Conservation (phyloP, 192 early-diverging fungal species). For the Pilobolus umbonatus region DNA sequence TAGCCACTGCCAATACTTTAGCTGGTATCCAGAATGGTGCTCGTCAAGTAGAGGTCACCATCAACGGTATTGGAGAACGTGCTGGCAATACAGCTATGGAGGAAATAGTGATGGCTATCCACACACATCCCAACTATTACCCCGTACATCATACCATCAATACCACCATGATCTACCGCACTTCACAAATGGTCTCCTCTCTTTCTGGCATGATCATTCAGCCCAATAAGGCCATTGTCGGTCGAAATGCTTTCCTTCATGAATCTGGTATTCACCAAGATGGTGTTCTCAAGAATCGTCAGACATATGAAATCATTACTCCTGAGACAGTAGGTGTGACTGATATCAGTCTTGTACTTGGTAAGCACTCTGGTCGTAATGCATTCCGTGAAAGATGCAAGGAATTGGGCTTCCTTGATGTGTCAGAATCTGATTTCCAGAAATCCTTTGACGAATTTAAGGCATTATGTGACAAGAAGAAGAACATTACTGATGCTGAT, state of each 20-base stretch:
- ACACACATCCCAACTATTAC: constrained; percentile 85
- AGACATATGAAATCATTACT: constrained; percentile 95
- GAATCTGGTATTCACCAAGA: constrained; percentile 99
- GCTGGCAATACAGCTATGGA: constrained; percentile 97
- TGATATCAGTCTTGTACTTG: constrained; percentile 80
- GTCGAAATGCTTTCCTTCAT: constrained; percentile 94
- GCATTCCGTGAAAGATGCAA: constrained; percentile 81
- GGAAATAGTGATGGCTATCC: constrained; percentile 92
- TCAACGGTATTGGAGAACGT: constrained; percentile 98
- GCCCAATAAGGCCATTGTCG: constrained; percentile 98
- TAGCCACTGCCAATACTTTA: constrained; percentile 95
- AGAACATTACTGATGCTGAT: constrained; percentile 84
- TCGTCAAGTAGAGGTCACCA: constrained; percentile 93
- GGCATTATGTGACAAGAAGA: constrained; percentile 88
- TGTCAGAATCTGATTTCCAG: constrained; percentile 63
- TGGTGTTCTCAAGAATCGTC: constrained; percentile 93
- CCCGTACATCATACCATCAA: constrained; percentile 90
- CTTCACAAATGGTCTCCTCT: constrained; percentile 84
- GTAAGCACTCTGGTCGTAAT: constrained; percentile 95
- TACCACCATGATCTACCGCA: constrained; percentile 80
- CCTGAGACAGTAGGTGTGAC: constrained; percentile 89
- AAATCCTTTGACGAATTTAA: constrained; percentile 87
- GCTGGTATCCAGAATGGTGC: constrained; percentile 88
- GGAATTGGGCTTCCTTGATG: constrained; percentile 67
- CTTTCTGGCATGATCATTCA: constrained; percentile 95